Conservation (phyloP, 2,329 filamentous ascomycete genomes). For the Shiraia sp. region DNA sequence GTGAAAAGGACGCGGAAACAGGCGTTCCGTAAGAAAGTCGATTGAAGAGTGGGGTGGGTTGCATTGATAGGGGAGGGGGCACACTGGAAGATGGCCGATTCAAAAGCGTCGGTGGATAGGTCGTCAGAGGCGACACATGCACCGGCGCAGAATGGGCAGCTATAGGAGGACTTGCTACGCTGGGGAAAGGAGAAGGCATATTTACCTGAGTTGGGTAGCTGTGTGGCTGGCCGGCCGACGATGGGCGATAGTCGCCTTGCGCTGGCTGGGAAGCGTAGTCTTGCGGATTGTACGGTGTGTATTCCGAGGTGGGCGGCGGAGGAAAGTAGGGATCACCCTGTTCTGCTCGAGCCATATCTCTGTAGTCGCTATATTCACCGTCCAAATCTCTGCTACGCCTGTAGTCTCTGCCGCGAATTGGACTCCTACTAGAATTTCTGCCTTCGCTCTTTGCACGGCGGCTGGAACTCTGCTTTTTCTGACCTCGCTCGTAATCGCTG, state of each 20-base stretch:
- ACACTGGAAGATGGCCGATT: conserved; percentile 23
- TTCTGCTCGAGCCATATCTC: conserved; percentile 33
- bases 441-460: conserved; percentile 34
- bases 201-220: conserved; percentile 44
- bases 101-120: conserved; percentile 24
- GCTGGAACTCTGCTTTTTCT: conserved; percentile 24
- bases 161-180: conserved; percentile 28
- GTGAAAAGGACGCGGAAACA: conserved; percentile 33
- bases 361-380: conserved; percentile 24
- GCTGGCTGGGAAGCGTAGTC: conserved; percentile 32
- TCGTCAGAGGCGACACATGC: conserved; percentile 7
- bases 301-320: conserved; percentile 38
- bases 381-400: conserved; percentile 29
- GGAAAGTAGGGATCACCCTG: conserved; percentile 35
- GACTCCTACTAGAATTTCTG: conserved; percentile 26
- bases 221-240: conserved; percentile 31
- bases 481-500: conserved; percentile 35
- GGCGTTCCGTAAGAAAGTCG: conserved; percentile 34
- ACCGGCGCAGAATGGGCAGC: conserved; percentile 24
- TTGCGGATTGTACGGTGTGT: conserved; percentile 42
- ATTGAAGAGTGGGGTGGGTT: conserved; percentile 16
- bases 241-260: conserved; percentile 25
- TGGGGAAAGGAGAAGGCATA: conserved; percentile 35
- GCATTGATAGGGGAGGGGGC: conserved; percentile 19
- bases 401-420: conserved; percentile 33